phyloP scores from a whole-genome alignment of 192 early-diverging fungal species.

The Paraglomus brasilianum region DNA sequence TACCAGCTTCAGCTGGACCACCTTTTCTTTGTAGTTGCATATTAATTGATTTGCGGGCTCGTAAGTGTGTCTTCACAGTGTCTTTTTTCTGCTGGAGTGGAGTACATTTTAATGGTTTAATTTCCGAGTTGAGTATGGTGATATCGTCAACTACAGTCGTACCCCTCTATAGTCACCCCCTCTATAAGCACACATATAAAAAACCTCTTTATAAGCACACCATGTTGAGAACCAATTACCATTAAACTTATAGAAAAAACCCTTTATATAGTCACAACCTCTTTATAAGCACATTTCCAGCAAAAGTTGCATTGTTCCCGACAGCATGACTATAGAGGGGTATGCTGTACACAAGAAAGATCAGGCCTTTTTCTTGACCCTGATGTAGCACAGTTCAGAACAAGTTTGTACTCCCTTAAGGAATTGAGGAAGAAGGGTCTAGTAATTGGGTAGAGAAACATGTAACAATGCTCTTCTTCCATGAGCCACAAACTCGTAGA shows the following conservation, averaged over 20 bases:
- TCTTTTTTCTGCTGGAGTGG: constrained; percentile 28
- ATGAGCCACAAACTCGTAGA: constrained; percentile 20
- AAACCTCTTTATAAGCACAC: no score
- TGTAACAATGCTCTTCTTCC: constrained; percentile 27
- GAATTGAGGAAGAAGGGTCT: constrained; percentile 22
- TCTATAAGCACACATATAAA: no score
- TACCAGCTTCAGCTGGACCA: constrained; percentile 23
- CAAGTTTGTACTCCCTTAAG: constrained; percentile 14
- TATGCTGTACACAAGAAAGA: constrained; percentile 21
- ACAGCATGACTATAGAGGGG: no score
- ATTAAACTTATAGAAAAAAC: no score
- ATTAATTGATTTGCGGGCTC: constrained; percentile 32
- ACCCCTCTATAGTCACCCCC: no score
- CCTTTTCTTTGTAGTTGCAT: constrained; percentile 32
- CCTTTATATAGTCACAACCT: no score
- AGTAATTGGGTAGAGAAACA: constrained; percentile 26
- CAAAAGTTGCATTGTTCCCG: no score
- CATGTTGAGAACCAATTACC: no score
- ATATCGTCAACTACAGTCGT: constrained; percentile 23
- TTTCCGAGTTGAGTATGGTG: constrained; percentile 29
- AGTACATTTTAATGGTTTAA: constrained; percentile 30
- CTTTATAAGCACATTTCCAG: no score
- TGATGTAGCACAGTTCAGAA: constrained; percentile 28
- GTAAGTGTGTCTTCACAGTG: constrained; percentile 27
- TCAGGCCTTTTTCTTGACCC: constrained; percentile 31